These are phyloP conservation scores for Trichoderma koningiopsis DNA, from an alignment of 2,329 filamentous ascomycete species.

Conservation along the genomic window DNA sequence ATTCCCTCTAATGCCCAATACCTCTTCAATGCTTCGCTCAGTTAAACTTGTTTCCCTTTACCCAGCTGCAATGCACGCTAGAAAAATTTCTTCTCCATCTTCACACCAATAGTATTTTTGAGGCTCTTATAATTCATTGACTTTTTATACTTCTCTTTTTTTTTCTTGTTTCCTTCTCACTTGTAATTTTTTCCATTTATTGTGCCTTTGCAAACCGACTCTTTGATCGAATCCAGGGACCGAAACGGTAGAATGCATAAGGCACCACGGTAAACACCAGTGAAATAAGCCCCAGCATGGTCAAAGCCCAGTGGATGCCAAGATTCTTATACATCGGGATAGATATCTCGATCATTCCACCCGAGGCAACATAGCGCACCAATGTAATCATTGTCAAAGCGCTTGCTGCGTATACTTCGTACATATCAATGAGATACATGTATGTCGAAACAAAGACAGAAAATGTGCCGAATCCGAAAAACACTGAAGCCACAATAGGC, in stretches of 20 bases:
- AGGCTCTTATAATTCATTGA: background rate
- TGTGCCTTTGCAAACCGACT: constrained; percentile 45
- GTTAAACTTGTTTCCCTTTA: no score
- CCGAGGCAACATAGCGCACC: constrained; percentile 40
- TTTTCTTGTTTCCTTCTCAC: background rate
- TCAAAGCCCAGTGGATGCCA: constrained; percentile 47
- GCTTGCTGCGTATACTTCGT: constrained; percentile 5
- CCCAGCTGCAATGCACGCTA: no score
- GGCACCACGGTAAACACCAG: constrained; percentile 38
- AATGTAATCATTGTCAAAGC: constrained; percentile 39
- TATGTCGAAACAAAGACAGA: constrained; percentile 17
- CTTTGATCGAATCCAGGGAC: constrained; percentile 54
- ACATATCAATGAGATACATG: constrained; percentile 19
- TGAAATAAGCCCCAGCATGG: constrained; percentile 38
- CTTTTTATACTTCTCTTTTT: background rate
- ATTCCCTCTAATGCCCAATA: background rate
- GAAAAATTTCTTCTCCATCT: no score
- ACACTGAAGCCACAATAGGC: background rate
- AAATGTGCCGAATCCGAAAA: constrained; percentile 14
- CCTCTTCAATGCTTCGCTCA: no score
- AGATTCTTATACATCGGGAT: constrained; percentile 44
- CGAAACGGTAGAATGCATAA: constrained; percentile 40
- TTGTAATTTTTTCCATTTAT: background rate
- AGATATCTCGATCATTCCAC: constrained; percentile 44
- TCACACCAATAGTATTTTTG: background rate